phyloP scores from a whole-genome alignment of 2,329 filamentous ascomycete genomes.

The Aspergillus sp. region DNA sequence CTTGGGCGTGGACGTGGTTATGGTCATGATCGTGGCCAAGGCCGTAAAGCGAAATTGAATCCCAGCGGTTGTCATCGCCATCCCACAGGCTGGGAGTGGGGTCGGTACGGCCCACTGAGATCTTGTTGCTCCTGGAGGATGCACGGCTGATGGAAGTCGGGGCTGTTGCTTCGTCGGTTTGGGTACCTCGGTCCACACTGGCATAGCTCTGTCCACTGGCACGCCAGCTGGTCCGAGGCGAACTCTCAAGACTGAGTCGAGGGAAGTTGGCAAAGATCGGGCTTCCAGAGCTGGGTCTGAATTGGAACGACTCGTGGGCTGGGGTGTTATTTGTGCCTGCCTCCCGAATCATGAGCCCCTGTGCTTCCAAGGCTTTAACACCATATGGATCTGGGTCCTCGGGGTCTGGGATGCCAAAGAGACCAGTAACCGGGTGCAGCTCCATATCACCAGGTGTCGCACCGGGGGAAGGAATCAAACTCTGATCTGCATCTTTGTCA shows the following conservation, averaged over 20 bases:
- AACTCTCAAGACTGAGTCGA: conserved; percentile 66
- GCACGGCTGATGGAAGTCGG: conserved; percentile 29
- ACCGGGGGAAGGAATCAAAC: conserved; percentile 59
- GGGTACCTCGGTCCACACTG: conserved; percentile 59
- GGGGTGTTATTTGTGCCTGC: conserved; percentile 74
- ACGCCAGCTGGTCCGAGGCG: conserved; percentile 58
- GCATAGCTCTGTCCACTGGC: conserved; percentile 63
- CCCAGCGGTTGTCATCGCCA: conserved; percentile 20
- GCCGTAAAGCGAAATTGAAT: conserved; percentile 15
- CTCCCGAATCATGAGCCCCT: conserved; percentile 83
- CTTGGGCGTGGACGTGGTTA: conserved; percentile 7
- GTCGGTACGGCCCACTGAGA: conserved; percentile 11
- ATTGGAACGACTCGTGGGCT: conserved; percentile 76
- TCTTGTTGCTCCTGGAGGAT: conserved; percentile 28
- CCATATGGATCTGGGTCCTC: conserved; percentile 91
- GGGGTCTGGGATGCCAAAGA: conserved; percentile 71
- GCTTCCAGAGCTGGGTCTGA: conserved; percentile 70
- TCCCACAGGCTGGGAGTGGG: conserved; percentile 14
- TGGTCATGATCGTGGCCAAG: conserved; percentile 8
- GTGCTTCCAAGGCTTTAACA: conserved; percentile 75
- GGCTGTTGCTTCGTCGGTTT: conserved; percentile 56
- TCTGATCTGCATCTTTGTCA: conserved; percentile 67
- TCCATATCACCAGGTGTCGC: conserved; percentile 74
- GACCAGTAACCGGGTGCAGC: conserved; percentile 36
- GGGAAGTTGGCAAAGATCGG: conserved; percentile 57